These are phyloP conservation scores for Teratosphaeria nubilosa DNA, from an alignment of 2,329 filamentous ascomycete species.

Conservation along the genomic window DNA sequence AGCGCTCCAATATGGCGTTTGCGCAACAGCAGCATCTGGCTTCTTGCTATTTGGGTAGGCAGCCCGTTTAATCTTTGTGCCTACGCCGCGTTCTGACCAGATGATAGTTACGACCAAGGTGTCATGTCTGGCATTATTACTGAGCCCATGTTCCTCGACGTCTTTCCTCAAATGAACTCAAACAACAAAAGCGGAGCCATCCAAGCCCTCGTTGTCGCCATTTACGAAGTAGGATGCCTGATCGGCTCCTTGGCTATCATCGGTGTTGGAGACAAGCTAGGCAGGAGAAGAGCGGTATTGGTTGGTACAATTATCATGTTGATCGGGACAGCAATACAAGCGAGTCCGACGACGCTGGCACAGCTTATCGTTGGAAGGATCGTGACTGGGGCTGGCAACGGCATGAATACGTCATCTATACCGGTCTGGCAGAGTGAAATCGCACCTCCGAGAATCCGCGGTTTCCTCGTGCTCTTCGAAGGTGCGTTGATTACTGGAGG, in stretches of 20 bases:
- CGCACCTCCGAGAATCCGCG: background rate
- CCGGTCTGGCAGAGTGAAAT: background rate
- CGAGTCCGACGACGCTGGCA: background rate
- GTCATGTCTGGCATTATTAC: background rate
- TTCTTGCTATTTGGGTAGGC: background rate
- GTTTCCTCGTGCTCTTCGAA: background rate
- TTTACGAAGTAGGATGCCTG: background rate
- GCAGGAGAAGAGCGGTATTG: background rate
- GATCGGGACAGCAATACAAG: background rate
- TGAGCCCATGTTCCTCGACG: background rate
- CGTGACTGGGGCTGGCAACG: background rate
- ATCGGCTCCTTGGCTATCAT: background rate
- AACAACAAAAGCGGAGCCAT: background rate
- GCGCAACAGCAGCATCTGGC: background rate
- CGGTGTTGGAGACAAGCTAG: background rate
- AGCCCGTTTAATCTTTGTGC: background rate
- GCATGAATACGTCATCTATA: background rate
- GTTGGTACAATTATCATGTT: background rate
- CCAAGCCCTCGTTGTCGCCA: background rate
- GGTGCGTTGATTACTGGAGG: constrained; percentile 12
- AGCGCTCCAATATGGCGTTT: background rate
- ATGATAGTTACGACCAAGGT: background rate
- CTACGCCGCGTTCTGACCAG: background rate
- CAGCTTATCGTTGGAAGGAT: background rate
- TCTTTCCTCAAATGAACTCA: background rate